phyloP scores from a whole-genome alignment of 1,284 basidiomycete genomes.

The Cryptococcus neoformans region DNA sequence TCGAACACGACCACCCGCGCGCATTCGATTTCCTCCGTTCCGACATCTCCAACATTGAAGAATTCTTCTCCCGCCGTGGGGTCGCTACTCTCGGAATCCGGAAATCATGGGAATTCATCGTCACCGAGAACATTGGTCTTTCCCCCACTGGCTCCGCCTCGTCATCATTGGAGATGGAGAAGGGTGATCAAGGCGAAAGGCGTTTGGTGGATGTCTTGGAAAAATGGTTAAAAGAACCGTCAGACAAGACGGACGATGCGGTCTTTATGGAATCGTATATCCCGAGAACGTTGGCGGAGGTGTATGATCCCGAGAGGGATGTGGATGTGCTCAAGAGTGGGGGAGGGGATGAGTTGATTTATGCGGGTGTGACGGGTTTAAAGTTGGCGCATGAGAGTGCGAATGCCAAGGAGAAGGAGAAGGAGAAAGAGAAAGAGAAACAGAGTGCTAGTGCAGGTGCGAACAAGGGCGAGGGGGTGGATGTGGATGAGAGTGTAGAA shows the following conservation, averaged over 20 bases:
- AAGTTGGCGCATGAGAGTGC: constrained; percentile 46
- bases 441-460: background rate
- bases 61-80: constrained; percentile 73
- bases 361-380: constrained; percentile 76
- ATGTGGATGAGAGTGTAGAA: constrained; percentile 9
- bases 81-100: constrained; percentile 75
- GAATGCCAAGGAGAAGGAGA: constrained; percentile 8
- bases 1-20: constrained; percentile 96
- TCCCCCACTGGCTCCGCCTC: constrained; percentile 12
- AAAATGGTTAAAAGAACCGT: constrained; percentile 53
- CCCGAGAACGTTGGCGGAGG: constrained; percentile 84
- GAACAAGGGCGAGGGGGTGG: constrained; percentile 7
- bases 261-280: constrained; percentile 88
- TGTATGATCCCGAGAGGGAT: constrained; percentile 89
- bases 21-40: constrained; percentile 94
- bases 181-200: constrained; percentile 46
- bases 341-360: constrained; percentile 71
- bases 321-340: constrained; percentile 69
- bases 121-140: constrained; percentile 53
- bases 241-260: constrained; percentile 62
- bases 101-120: constrained; percentile 84
- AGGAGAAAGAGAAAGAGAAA: constrained; percentile 9
- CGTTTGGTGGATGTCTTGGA: constrained; percentile 49
- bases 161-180: constrained; percentile 15
- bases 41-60: constrained; percentile 90